Percentiles rank a stretch among this genome's conserved stretches.
These are phyloP conservation scores for Erigeron philadelphicus DNA, from an alignment of 140 eudicot genomes.

Conservation along the genomic window DNA sequence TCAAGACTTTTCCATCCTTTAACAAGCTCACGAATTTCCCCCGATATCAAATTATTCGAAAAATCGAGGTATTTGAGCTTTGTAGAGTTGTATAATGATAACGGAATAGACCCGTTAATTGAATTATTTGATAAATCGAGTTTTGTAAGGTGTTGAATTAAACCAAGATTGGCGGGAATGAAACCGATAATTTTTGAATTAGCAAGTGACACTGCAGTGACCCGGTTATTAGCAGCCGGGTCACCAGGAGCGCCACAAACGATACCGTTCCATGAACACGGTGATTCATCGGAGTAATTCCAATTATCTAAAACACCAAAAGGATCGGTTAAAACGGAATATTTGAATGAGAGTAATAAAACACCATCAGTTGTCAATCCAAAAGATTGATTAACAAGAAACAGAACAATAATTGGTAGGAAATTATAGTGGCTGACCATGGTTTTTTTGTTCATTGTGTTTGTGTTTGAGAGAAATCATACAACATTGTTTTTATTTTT, in stretches of 20 bases:
- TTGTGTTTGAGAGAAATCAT: conserved; percentile 17
- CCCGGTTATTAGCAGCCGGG: conserved; percentile 36
- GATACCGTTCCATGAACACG: conserved; percentile 82
- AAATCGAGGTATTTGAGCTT: conserved; percentile 58
- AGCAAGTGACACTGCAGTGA: conserved; percentile 55
- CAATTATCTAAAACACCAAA: conserved; percentile 50
- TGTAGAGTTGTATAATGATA: conserved; percentile 41
- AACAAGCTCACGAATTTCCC: conserved; percentile 48
- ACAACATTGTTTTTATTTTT: conserved; percentile 30
- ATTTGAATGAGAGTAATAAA: conserved; percentile 64
- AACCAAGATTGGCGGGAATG: conserved; percentile 66
- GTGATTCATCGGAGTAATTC: conserved; percentile 50
- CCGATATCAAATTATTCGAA: conserved; percentile 71
- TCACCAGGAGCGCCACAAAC: conserved; percentile 29
- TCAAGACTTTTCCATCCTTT: conserved; percentile 38
- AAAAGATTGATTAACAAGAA: conserved; percentile 28
- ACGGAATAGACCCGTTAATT: conserved; percentile 77
- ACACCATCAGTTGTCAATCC: conserved; percentile 67
- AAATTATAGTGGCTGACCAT: conserved; percentile 33
- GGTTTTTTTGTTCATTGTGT: conserved; percentile 23
- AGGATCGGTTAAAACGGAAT: conserved; percentile 60
- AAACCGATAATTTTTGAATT: conserved; percentile 51
- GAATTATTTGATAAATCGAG: conserved; percentile 76
- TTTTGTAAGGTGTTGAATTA: conserved; percentile 40
- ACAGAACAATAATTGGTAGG: conserved; percentile 26